Evolutionary conservation across 2,329 filamentous ascomycete species (phyloP).

Genomic region (Phaeosphaeria sp.): DNA sequence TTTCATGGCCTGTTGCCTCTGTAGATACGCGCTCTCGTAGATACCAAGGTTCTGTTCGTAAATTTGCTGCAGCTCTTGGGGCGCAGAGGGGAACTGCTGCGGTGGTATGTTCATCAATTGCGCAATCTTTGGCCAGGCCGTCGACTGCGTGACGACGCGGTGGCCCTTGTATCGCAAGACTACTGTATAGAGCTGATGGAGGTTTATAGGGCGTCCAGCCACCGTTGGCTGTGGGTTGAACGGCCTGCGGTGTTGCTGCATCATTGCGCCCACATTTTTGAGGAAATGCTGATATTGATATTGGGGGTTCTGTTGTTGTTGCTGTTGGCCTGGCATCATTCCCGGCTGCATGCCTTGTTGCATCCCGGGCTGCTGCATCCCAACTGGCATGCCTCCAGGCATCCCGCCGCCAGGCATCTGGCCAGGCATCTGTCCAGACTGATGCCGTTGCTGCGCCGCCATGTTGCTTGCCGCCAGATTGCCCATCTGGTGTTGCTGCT

Average conservation of each 20-base stretch:
- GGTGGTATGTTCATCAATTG: constrained; percentile 54
- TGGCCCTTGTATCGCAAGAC: constrained; percentile 82
- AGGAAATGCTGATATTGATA: constrained; percentile 55
- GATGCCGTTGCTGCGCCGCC: constrained; percentile 47
- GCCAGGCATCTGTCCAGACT: constrained; percentile 48
- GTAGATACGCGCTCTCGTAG: constrained; percentile 75
- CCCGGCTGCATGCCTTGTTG: constrained; percentile 31
- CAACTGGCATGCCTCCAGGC: background rate
- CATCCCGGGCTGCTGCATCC: constrained; percentile 1
- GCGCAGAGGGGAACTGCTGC: constrained; percentile 64
- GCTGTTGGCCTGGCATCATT: constrained; percentile 38
- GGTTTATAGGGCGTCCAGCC: constrained; percentile 74
- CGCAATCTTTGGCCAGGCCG: constrained; percentile 77
- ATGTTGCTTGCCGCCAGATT: constrained; percentile 47
- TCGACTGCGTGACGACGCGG: constrained; percentile 71
- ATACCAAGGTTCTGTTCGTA: constrained; percentile 78
- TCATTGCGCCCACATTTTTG: constrained; percentile 78
- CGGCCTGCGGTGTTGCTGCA: constrained; percentile 74
- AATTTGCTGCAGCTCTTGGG: constrained; percentile 71
- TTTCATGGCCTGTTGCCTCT: constrained; percentile 59
- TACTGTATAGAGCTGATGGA: constrained; percentile 78
- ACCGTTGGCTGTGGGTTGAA: constrained; percentile 78
- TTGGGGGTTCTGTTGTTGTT: constrained; percentile 27
- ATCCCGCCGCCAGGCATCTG: constrained; percentile 22
- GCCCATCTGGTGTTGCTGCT: constrained; percentile 66